Conservation (phyloP, 2,329 filamentous ascomycete species). For the Leptographium radiaticola region DNA sequence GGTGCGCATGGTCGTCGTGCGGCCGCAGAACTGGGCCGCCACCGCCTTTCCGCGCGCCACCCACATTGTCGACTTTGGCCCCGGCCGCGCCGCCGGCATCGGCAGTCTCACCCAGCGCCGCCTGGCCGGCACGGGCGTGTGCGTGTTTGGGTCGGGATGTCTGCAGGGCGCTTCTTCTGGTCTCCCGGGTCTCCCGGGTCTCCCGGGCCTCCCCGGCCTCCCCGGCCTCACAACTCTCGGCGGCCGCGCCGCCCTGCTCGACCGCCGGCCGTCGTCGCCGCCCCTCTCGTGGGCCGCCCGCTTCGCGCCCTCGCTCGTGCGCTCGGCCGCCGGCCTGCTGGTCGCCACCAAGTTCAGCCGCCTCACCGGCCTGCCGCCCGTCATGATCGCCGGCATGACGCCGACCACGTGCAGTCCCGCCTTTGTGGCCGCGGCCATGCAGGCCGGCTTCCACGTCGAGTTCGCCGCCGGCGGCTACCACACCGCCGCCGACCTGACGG, state of each 20-base stretch:
- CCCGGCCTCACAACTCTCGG: constrained; percentile 77
- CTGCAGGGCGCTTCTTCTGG: constrained; percentile 89
- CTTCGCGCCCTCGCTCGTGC: no score
- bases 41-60: constrained; percentile 84
- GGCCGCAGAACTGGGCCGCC: constrained; percentile 72
- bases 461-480: constrained; percentile 85
- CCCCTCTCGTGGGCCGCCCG: no score
- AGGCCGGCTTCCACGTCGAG: constrained; percentile 85
- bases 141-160: constrained; percentile 84
- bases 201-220: no score
- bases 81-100: constrained; percentile 90
- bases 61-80: constrained; percentile 92
- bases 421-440: constrained; percentile 90
- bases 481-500: constrained; percentile 68
- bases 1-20: constrained; percentile 83
- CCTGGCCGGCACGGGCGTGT: constrained; percentile 96
- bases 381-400: constrained; percentile 92
- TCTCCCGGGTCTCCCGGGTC: no score
- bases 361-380: constrained; percentile 68
- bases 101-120: constrained; percentile 95
- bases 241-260: constrained; percentile 11
- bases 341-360: constrained; percentile 95
- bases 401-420: constrained; percentile 81
- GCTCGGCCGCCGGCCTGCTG: constrained; percentile 22
- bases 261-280: no score